phyloP scores from a whole-genome alignment of 257 asterid species.

The Paulownia fortunei region DNA sequence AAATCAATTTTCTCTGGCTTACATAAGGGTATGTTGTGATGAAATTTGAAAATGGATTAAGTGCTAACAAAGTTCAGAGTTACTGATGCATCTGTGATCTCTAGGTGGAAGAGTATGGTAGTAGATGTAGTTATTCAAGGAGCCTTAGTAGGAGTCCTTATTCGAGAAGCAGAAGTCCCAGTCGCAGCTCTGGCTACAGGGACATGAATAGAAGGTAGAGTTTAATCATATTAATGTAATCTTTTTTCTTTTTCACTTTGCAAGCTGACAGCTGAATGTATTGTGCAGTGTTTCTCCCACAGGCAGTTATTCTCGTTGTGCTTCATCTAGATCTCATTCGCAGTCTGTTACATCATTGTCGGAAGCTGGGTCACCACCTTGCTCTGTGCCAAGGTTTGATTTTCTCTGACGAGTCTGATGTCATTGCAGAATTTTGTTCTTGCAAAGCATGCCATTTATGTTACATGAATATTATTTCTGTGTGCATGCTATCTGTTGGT shows the following conservation, averaged over 20 bases:
- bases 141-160: too few relatives aligned
- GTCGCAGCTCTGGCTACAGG: conserved; percentile 46
- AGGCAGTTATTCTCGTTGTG: conserved; percentile 38
- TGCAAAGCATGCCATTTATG: neutral
- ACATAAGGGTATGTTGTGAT: conserved; percentile 51
- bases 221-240: neutral
- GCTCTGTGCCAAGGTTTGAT: conserved; percentile 50
- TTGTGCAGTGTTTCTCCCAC: conserved; percentile 48
- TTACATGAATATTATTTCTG: neutral
- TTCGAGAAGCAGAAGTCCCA: conserved; percentile 63
- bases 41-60: neutral
- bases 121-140: conserved; percentile 46
- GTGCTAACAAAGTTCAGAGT: neutral
- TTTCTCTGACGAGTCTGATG: too few relatives aligned
- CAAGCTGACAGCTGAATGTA: conserved; percentile 1
- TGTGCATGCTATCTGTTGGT: neutral
- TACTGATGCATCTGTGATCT: neutral
- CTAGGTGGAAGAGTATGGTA: conserved; percentile 61
- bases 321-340: conserved; percentile 49
- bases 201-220: conserved; percentile 53
- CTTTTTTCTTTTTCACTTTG: neutral
- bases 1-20: conserved; percentile 60
- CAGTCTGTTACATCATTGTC: conserved; percentile 39
- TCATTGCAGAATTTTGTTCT: neutral
- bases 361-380: conserved; percentile 38